Base-by-base conservation (phyloP, 345 rosid genomes). In the Excoecaria cochinchinensis region DNA sequence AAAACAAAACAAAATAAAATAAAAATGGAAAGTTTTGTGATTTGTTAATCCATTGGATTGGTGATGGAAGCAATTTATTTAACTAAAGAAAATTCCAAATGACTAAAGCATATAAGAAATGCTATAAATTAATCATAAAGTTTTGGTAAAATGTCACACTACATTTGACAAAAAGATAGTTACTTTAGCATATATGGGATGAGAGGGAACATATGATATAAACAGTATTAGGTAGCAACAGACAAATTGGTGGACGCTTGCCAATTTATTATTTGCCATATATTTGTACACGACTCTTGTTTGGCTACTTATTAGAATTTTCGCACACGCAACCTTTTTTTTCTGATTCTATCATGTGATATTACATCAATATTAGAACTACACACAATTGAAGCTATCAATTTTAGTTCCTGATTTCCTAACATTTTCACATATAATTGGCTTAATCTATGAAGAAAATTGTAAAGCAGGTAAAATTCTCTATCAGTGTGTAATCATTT, bases 301-400 rank as follows among this genome's bases (percentile, higher is more conserved):
- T 44, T n/a, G 65, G 39, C 51, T 15, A 42, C 14, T 8, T 9
- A 72, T 15, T 22, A 46, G 46, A 47, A 60, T 44, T 60, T 46
- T 5, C 14, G 65, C 39, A 21, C 51, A 71, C 65, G 74, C 74
- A 21, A 71, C n/a, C 38, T 71, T 51, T 5, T 31, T 31, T 71
- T 71, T 71, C 67, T 51, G 6, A 44, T 65, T 44, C 10, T 44
- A 69, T 8, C 15, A 11, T 16, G 59, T 50, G 42, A 50, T 4
- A 42, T 61, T 6, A 61, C 19, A 61, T 59, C 36, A 58, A 58
- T 4, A 58, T 58, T 31, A 1, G 31, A 31, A 31, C 31, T 31
- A 31, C 31, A 31, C 31, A 31, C 31, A 31, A 31, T 31, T 31
- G 31, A 31, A 31, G 31, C 31, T 31, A 31, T 31, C 31, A 31